phyloP scores from a whole-genome alignment of 331 rosid genomes.

The Pyracantha coccinea region DNA sequence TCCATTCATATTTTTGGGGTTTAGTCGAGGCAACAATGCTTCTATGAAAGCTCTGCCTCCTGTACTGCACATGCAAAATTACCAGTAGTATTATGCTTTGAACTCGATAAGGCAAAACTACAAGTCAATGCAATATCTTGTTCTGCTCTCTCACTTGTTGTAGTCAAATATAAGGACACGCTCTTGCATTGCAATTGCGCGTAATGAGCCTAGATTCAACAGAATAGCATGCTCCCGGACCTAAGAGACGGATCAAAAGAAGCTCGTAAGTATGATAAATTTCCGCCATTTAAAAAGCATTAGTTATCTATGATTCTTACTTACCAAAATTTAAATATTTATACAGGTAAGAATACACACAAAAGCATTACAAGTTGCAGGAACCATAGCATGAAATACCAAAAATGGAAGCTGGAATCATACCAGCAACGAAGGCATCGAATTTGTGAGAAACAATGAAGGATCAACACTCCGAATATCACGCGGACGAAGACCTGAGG shows the following conservation, averaged over 20 bases:
- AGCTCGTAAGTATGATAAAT: conserved; percentile 2
- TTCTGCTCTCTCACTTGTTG: conserved; percentile 44
- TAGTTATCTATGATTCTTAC: no score
- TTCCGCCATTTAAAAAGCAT: not conserved
- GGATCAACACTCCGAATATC: conserved; percentile 98
- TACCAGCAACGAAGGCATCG: conserved; percentile 94
- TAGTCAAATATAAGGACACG: conserved; percentile 77
- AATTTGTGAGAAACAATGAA: conserved; percentile 82
- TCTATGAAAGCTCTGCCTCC: conserved; percentile 94
- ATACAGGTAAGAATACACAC: not conserved
- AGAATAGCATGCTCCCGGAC: conserved; percentile 97
- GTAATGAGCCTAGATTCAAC: conserved; percentile 84
- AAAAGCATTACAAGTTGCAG: not conserved
- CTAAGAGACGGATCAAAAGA: conserved; percentile 33
- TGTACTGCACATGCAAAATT: conserved; percentile 38
- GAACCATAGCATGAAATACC: not conserved
- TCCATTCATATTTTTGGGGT: conserved; percentile 73
- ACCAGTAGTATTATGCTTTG: conserved; percentile 9
- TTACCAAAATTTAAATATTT: not conserved
- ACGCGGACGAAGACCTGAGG: conserved; percentile 96
- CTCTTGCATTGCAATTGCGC: conserved; percentile 91
- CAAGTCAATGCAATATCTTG: not conserved
- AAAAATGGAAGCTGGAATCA: not conserved
- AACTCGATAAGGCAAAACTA: conserved; percentile 1
- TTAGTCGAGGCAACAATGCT: conserved; percentile 72